These are phyloP conservation scores for Cytospora mali DNA, from an alignment of 2,329 filamentous ascomycete genomes.

Conservation along the genomic window DNA sequence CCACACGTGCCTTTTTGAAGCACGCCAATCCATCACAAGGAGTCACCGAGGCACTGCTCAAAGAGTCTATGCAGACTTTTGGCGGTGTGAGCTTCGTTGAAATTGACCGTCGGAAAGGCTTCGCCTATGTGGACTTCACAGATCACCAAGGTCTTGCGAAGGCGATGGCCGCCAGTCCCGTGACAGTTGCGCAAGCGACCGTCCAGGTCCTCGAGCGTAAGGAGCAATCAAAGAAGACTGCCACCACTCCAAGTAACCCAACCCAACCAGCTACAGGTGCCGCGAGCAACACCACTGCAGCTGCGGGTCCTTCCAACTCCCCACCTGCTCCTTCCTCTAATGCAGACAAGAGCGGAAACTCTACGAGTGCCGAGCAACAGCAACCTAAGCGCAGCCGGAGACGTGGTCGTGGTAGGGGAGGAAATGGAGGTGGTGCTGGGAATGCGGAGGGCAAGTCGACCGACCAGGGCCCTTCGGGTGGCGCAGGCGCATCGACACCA, in stretches of 20 bases:
- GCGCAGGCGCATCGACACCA: constrained; percentile 10
- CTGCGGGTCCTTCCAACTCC: constrained; percentile 6
- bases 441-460: constrained; percentile 18
- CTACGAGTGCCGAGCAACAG: constrained; percentile 20
- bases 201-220: constrained; percentile 87
- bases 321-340: constrained; percentile 12
- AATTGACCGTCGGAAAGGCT: constrained; percentile 92
- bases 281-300: constrained; percentile 4
- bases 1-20: constrained; percentile 74
- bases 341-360: constrained; percentile 19
- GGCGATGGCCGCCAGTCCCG: constrained; percentile 79
- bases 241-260: constrained; percentile 9
- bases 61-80: constrained; percentile 72
- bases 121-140: constrained; percentile 89
- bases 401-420: constrained; percentile 27
- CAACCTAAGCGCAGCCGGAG: constrained; percentile 27
- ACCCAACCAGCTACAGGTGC: background rate
- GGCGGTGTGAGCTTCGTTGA: constrained; percentile 79
- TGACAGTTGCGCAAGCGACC: constrained; percentile 80
- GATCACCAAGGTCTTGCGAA: constrained; percentile 72
- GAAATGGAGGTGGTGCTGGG: constrained; percentile 18
- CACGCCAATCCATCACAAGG: constrained; percentile 88
- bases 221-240: constrained; percentile 50
- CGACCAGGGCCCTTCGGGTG: constrained; percentile 10
- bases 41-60: constrained; percentile 80